A percentile compares a stretch with the other conserved stretches of the same genome.
These are phyloP conservation scores for Trapa incisa DNA, from an alignment of 345 rosid species.

Conservation along the genomic window DNA sequence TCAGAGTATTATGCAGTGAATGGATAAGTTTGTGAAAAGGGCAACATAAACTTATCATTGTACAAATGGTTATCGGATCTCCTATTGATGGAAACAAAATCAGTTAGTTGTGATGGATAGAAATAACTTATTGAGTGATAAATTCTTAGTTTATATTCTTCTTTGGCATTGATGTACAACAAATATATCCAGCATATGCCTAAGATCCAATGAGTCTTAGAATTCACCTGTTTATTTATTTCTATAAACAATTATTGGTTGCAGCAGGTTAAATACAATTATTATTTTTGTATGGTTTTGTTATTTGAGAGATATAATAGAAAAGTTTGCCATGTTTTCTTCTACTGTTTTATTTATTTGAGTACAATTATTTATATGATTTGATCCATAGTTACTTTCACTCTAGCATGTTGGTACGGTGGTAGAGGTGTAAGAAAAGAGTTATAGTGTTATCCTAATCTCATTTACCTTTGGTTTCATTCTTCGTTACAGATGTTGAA, in stretches of 20 bases:
- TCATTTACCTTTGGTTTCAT: neutral
- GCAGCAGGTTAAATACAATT: neutral
- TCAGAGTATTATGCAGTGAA: neutral
- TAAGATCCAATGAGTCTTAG: neutral
- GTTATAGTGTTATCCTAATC: neutral
- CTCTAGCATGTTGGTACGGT: neutral
- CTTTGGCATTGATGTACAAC: neutral
- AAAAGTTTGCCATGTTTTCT: neutral
- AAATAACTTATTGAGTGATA: neutral
- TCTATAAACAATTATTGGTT: neutral
- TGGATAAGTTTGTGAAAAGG: neutral
- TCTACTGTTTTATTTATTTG: too few species aligned
- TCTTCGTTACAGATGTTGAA: constrained; percentile 47
- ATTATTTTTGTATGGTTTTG: too few species aligned
- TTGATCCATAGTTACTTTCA: neutral
- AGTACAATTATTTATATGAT: neutral
- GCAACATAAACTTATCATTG: neutral
- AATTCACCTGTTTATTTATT: neutral
- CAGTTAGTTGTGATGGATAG: neutral
- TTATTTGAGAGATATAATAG: neutral
- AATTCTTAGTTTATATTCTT: neutral
- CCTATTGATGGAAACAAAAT: neutral
- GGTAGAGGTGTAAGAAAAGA: neutral
- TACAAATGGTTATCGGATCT: neutral
- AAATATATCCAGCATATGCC: neutral